Base-by-base conservation (phyloP, 108 stramenopile genomes). In the Pelagomonas calceolata region DNA sequence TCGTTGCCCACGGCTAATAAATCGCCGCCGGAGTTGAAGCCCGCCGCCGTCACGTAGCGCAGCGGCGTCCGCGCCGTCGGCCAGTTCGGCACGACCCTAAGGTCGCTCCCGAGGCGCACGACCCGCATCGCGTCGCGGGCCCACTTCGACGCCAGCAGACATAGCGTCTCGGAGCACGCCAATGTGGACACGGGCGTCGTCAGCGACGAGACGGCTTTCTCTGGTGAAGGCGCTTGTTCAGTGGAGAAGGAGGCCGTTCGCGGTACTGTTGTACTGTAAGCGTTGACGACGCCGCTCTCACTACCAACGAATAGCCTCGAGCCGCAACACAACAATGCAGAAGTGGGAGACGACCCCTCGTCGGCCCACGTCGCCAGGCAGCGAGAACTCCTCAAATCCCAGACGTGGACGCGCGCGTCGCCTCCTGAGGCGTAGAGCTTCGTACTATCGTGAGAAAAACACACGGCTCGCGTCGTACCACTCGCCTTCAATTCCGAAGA, bases 1-100 rank as follows among this genome's bases (percentile, higher is more conserved):
- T 85, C 83, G 68, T 86, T 85, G 60, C 85, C 85, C 32, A 85
- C 65, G 21, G 85, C 85, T 1, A 86, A 75, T 36, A 67, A 63
- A 16, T 64, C 68, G 14, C 78, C 36, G 14, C 45, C 72, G 0
- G 84, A 85, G 37, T 79, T 82, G 63, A 86, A 85, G 44, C 75
- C 80, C 33, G 82, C 35, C 9, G 76, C 63, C 33, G 65, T 74
- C 0, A 83, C 83, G 66, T 81, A 81, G 18, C 79, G 78, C 1
- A 86, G 32, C 16, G 85, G 85, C 14, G 85, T 85, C 21, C 67
- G 32, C 44, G 80, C 67, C 29, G 85, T 85, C 14, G 85, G 85
- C 85, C 85, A 86, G 73, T 86, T 86, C 32, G 66, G 60, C 73
- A 76, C 84, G 33, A 84, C 81, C 21, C 73, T 78, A 32, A 66